Conservation (phyloP, 352 stramenopile genomes). For the Sclerospora graminicola region DNA sequence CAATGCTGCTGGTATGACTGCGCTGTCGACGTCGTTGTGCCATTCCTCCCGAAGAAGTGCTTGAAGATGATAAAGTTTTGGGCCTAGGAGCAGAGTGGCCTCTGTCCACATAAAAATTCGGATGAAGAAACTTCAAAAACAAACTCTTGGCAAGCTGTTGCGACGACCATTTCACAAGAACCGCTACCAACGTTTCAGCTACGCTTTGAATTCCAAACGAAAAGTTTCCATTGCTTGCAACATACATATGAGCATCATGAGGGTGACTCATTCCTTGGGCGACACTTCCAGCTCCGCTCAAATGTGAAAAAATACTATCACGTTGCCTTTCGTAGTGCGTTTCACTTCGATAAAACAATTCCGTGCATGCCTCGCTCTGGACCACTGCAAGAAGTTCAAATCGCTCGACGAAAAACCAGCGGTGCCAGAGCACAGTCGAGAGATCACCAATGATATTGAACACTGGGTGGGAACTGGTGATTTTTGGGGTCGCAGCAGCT, state of each 20-base stretch:
- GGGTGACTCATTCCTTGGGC: slow-evolving; percentile 25
- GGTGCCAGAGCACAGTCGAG: slow-evolving; percentile 81
- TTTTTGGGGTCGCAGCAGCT: slow-evolving; percentile 17
- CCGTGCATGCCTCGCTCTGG: slow-evolving; percentile 46
- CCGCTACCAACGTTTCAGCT: slow-evolving; percentile 38
- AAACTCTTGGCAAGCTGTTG: slow-evolving; percentile 69
- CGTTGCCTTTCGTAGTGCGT: slow-evolving; percentile 23
- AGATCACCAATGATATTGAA: slow-evolving; percentile 86
- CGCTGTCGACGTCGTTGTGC: slow-evolving; percentile 29
- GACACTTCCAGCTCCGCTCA: slow-evolving; percentile 9
- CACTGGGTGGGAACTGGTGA: slow-evolving; percentile 64
- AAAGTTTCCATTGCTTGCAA: slow-evolving; percentile 12
- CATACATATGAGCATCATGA: slow-evolving; percentile 29
- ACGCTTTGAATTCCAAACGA: slow-evolving; percentile 47
- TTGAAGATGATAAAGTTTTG: slow-evolving; percentile 14
- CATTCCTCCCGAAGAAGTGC: slow-evolving; percentile 16
- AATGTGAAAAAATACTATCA: slow-evolving; percentile 15
- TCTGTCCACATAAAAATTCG: slow-evolving; percentile 15
- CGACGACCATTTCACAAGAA: slow-evolving; percentile 67
- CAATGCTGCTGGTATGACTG: slow-evolving; percentile 17
- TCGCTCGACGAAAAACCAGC: slow-evolving; percentile 84
- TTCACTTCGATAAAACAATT: slow-evolving; percentile 57
- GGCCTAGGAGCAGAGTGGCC: slow-evolving; percentile 9
- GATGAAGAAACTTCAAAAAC: slow-evolving; percentile 68
- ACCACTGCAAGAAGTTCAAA: slow-evolving; percentile 78